These are phyloP conservation scores for Pleurotus giganteus DNA, from an alignment of 768 basidiomycete genomes.

Conservation along the genomic window DNA sequence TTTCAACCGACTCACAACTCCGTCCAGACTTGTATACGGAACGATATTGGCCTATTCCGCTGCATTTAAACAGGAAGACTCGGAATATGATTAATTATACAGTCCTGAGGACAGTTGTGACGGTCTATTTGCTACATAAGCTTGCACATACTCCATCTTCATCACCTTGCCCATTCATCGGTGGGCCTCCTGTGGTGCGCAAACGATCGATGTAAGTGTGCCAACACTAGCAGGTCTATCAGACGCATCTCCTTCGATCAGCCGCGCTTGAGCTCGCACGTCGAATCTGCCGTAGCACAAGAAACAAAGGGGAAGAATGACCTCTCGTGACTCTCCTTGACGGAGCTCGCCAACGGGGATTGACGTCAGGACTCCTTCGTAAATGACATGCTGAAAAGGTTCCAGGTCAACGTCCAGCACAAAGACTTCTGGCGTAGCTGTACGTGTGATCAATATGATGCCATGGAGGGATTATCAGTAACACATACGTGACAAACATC, in stretches of 20 bases:
- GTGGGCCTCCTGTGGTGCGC: background rate
- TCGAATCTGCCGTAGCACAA: constrained; percentile 68
- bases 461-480: background rate
- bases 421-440: constrained; percentile 54
- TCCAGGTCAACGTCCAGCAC: constrained; percentile 52
- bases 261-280: constrained; percentile 41
- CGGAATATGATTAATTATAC: constrained; percentile 69
- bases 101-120: background rate
- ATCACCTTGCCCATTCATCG: background rate
- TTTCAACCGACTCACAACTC: constrained; percentile 4
- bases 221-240: background rate
- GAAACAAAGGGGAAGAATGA: constrained; percentile 67
- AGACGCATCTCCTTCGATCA: background rate
- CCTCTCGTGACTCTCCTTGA: constrained; percentile 46
- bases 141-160: background rate
- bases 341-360: constrained; percentile 64
- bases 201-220: background rate
- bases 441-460: constrained; percentile 1
- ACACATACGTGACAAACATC: constrained; percentile 66
- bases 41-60: constrained; percentile 89
- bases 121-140: background rate
- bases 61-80: constrained; percentile 76
- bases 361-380: constrained; percentile 64
- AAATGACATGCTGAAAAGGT: constrained; percentile 63
- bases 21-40: constrained; percentile 73